These are phyloP conservation scores for Geosmithia putterillii DNA, from an alignment of 2,329 filamentous ascomycete genomes.

Conservation along the genomic window DNA sequence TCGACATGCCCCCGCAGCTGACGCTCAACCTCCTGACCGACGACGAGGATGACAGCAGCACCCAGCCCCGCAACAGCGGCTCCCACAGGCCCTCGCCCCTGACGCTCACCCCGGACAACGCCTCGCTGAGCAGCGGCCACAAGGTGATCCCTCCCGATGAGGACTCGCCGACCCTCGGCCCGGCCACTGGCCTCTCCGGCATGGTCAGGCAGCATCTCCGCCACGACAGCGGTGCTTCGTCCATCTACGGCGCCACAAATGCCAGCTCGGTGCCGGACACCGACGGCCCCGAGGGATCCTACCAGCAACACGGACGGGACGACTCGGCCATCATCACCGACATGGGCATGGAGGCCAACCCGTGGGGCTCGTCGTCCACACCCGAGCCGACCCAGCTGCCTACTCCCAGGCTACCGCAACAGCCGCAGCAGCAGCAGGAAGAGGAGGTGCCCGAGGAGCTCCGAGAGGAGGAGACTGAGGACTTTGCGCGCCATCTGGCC, in stretches of 20 bases:
- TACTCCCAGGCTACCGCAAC: not conserved
- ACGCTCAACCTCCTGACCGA: slow-evolving; percentile 36
- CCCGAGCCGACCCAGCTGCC: too few relatives aligned
- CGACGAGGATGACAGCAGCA: slow-evolving; percentile 24
- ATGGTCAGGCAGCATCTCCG: slow-evolving; percentile 79
- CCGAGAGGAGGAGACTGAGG: slow-evolving; percentile 35
- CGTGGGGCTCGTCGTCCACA: slow-evolving; percentile 23
- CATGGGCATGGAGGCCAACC: slow-evolving; percentile 19
- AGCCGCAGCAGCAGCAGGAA: too few relatives aligned
- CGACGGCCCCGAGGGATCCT: not conserved
- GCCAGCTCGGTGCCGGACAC: not conserved
- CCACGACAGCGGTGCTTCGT: slow-evolving; percentile 69
- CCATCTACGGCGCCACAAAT: slow-evolving; percentile 46
- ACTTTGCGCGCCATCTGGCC: slow-evolving; percentile 63
- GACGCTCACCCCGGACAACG: slow-evolving; percentile 10
- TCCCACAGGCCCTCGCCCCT: slow-evolving; percentile 17
- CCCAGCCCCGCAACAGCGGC: slow-evolving; percentile 29
- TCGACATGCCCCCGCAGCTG: slow-evolving; percentile 18
- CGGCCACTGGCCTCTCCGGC: slow-evolving; percentile 57
- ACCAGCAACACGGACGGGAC: not conserved
- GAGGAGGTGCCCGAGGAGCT: not conserved
- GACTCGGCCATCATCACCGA: not conserved
- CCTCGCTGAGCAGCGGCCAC: not conserved
- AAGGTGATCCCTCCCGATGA: slow-evolving; percentile 7
- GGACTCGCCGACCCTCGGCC: slow-evolving; percentile 74